A percentile compares a stretch with the other conserved stretches of the same genome.
phyloP scores from a whole-genome alignment of 208 protist species.

The Leishmania guyanensis region DNA sequence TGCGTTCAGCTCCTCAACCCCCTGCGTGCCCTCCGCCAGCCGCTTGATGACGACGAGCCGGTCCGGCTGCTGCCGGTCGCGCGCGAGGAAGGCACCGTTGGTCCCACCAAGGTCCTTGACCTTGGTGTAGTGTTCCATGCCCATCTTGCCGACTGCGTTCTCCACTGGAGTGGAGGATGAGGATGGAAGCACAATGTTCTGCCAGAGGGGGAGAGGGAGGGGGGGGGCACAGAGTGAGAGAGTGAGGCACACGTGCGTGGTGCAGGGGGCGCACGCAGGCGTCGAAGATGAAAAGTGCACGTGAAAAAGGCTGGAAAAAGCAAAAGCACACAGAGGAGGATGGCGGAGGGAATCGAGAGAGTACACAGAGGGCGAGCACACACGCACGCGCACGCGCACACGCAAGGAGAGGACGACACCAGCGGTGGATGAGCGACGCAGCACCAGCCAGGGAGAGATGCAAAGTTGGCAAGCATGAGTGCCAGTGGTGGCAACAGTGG shows the following conservation, averaged over 20 bases:
- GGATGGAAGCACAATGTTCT: background rate
- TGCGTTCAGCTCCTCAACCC: conserved; percentile 82
- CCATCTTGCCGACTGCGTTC: conserved; percentile 37
- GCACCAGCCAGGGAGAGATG: background rate
- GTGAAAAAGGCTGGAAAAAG: conserved; percentile 9
- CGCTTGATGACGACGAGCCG: conserved; percentile 84
- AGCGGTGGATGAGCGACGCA: background rate
- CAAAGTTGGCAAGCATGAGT: background rate
- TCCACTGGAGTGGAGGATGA: background rate
- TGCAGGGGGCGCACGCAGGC: background rate
- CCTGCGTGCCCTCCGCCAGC: conserved; percentile 54
- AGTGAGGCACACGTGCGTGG: background rate
- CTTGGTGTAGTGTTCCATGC: conserved; percentile 87
- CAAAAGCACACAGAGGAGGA: background rate
- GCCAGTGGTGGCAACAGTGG: background rate
- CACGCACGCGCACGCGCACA: background rate
- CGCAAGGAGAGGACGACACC: background rate
- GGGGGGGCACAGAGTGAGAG: background rate
- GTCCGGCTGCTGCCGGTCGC: conserved; percentile 58
- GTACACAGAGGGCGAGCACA: background rate
- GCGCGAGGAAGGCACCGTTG: conserved; percentile 70
- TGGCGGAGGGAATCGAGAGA: background rate
- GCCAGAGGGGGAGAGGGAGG: background rate
- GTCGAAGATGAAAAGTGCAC: background rate
- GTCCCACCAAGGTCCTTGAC: conserved; percentile 78